Base-by-base conservation (phyloP, 495 filamentous ascomycete genomes). In the Podospora fimiseda region DNA sequence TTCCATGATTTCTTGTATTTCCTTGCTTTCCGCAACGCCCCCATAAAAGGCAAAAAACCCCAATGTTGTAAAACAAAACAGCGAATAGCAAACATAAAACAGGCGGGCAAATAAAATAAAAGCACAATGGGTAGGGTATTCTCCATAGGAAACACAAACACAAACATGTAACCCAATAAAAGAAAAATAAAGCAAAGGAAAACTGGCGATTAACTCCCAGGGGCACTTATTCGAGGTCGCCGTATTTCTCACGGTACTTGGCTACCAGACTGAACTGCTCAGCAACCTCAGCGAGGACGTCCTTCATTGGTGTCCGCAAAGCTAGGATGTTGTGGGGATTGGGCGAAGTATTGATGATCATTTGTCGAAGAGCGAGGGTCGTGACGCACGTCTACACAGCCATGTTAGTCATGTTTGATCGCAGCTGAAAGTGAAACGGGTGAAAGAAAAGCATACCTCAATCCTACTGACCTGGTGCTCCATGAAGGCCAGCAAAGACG, bases 401-500 rank as follows among this genome's bases (percentile, higher is more conserved):
- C 18, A 3, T 42, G 13, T 42, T 42, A 42, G 39, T 16, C 13
- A 18, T 42, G n/a, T n/a, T n/a, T n/a, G n/a, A n/a, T n/a, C n/a
- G n/a, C 39, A 42, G 8, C 33, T 3, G 15, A 42, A n/a, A 7
- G 14, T 9, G 8, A 2, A 7, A 9, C 14, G n/a, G 11, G n/a
- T 48, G 9, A 30, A 19, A 41, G 45, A 48, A 23, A 56, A 36
- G 71, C 86, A 60, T 75, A 93, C 91, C 82, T 99, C 93, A 63
- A 99, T 95, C 52, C 93, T 80, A 52, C 87, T 89, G 51, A 97
- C 85, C 72, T 95, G 89, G 63, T 96, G 91, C 63, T 95, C 92
- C 59, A 97, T 78, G 65, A 97, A 86, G 61, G 87, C 87, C 38
- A 92, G 63, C 60, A 96, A 69, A 62, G 92, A 89, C 18, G 80